Evolutionary conservation across 768 basidiomycete species (phyloP).

Genomic region (Auricularia sp.): DNA sequence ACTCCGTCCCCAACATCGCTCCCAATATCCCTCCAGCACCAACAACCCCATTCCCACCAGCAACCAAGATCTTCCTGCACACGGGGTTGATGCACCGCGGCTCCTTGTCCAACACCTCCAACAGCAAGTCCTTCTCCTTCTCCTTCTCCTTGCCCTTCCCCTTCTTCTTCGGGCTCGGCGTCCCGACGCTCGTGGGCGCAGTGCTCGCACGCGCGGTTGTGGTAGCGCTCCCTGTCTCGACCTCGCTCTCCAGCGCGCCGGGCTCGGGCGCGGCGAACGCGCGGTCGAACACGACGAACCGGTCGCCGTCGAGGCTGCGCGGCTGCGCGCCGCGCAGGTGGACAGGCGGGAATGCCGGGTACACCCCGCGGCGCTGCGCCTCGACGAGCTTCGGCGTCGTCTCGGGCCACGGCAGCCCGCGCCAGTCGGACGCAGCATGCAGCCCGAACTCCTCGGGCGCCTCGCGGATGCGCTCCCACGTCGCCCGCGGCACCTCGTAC

Average conservation of each 20-base stretch:
- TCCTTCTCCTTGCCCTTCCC: slow-evolving; percentile 37
- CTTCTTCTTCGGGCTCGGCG: slow-evolving; percentile 39
- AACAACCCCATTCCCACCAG: too few species aligned
- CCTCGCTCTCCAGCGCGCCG: not conserved
- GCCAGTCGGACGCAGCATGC: not conserved
- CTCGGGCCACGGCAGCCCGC: slow-evolving; percentile 1
- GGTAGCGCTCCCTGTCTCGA: not conserved
- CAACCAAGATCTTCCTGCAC: not conserved
- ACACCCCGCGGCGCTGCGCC: not conserved
- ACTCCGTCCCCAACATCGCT: slow-evolving; percentile 29
- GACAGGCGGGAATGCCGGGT: not conserved
- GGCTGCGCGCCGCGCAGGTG: not conserved
- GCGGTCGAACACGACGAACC: not conserved
- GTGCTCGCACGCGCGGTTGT: not conserved
- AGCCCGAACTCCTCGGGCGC: not conserved
- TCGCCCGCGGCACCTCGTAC: not conserved
- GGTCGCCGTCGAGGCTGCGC: not conserved
- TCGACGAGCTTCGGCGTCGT: not conserved
- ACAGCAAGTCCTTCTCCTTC: slow-evolving; percentile 17
- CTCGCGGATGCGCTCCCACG: not conserved
- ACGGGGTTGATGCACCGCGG: not conserved
- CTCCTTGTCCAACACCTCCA: not conserved
- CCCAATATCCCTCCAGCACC: not conserved
- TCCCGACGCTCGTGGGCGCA: not conserved
- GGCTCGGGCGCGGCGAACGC: not conserved